Evolutionary conservation across 129 eudicot species (phyloP).

Genomic region (Scalesia atractyloides): DNA sequence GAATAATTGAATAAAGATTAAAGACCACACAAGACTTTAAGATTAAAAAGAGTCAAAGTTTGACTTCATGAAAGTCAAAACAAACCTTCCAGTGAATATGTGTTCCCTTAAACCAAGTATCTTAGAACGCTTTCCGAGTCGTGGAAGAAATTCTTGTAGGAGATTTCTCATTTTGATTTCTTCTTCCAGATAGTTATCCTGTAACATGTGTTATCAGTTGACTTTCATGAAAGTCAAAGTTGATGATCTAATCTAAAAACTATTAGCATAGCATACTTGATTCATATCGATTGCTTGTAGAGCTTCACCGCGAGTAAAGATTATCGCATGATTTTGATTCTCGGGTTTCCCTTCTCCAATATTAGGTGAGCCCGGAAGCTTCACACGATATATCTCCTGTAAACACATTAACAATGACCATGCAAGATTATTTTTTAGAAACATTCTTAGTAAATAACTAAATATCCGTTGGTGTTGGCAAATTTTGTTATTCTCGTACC

Average conservation of each 20-base stretch:
- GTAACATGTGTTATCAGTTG: slow-evolving; percentile 22
- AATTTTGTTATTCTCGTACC: slow-evolving; percentile 35
- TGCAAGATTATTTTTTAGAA: not conserved
- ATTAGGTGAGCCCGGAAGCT: slow-evolving; percentile 94
- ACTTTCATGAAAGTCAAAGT: slow-evolving; percentile 3
- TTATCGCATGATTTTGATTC: slow-evolving; percentile 92
- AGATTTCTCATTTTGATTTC: slow-evolving; percentile 90
- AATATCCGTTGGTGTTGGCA: not conserved
- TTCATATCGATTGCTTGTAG: slow-evolving; percentile 98
- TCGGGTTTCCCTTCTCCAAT: slow-evolving; percentile 99
- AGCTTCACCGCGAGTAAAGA: slow-evolving; percentile 98
- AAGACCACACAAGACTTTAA: slow-evolving; percentile 1
- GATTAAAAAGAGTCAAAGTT: not conserved
- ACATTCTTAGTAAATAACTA: too few relatives aligned
- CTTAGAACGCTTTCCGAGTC: slow-evolving; percentile 45
- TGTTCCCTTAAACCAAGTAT: slow-evolving; percentile 94
- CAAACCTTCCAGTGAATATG: slow-evolving; percentile 96
- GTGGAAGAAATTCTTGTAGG: slow-evolving; percentile 72
- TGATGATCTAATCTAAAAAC: slow-evolving; percentile 10
- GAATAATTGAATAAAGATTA: slow-evolving; percentile 9
- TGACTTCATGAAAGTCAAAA: slow-evolving; percentile 29
- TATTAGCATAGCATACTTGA: slow-evolving; percentile 57
- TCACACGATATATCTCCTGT: slow-evolving; percentile 87
- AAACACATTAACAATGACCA: slow-evolving; percentile 11
- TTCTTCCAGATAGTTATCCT: slow-evolving; percentile 97